Evolutionary conservation across 352 stramenopile species (phyloP), one percentile per base, ranked within the genome.

Genomic region (Phytophthora hibernalis): DNA sequence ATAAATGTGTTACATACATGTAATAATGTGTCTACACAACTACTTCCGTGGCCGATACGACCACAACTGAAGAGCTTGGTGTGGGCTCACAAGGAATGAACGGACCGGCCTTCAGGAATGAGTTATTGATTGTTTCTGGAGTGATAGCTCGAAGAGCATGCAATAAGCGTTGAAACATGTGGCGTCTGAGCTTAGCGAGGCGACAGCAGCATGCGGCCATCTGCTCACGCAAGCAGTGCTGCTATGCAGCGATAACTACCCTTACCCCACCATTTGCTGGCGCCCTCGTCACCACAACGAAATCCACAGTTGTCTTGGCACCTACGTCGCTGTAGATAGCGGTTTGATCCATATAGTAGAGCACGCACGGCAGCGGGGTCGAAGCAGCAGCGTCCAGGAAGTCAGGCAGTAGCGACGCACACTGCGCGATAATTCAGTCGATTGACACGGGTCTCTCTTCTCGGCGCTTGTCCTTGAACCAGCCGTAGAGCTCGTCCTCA

Each of bases 331-430:
- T 40, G 47, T 40, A 53, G 0, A 53, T 10, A 22, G 47, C 13
- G 0, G 47, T 53, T 38, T 53, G 47, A n/a, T 53, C 47, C 47
- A 53, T 53, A 40, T 40, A 40, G 15, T 38, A 53, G 7, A 40
- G 24, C 13, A n/a, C 47, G 16, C 18, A 38, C 4, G 15, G 24
- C 13, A n/a, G 22, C 26, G 47, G 26, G 5, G 15, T 33, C 5
- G 22, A 9, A 13, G 9, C n/a, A 1, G 15, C 26, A 0, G 47
- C 22, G 21, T 53, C 47, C 47, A 26, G 0, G 12, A 53, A 53
- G 26, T 53, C 0, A 21, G 24, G 45, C 10, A 52, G 4, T 13
- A 52, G 45, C 42, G 7, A 20, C 24, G 5, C 12, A 20, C 26
- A 38, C 13, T 53, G 47, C 5, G 47, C 22, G 10, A 53, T 38